Evolutionary conservation across 2,329 filamentous ascomycete genomes (phyloP).

Genomic region (Harringtonia lauricola): DNA sequence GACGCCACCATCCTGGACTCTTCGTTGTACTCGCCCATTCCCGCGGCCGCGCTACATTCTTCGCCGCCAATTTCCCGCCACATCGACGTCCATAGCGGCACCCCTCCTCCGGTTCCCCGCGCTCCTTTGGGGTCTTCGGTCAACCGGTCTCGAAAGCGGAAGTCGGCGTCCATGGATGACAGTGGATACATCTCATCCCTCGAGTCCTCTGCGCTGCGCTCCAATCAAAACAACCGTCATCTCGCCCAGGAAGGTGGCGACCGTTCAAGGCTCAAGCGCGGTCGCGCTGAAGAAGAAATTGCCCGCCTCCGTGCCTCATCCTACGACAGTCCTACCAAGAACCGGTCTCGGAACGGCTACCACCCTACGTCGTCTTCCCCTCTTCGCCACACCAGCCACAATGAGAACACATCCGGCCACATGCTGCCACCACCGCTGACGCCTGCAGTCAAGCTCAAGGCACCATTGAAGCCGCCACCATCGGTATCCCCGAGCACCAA

Average conservation of each 20-base stretch:
- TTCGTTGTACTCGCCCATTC: constrained; percentile 60
- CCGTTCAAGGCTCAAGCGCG: constrained; percentile 71
- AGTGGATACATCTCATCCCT: constrained; percentile 96
- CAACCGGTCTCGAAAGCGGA: constrained; percentile 60
- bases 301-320: constrained; percentile 84
- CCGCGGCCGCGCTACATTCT: constrained; percentile 63
- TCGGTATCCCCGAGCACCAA: constrained; percentile 92
- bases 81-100: constrained; percentile 51
- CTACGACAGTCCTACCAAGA: constrained; percentile 79
- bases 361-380: constrained; percentile 57
- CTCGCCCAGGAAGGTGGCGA: constrained; percentile 65
- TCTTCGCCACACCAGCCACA: constrained; percentile 34
- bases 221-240: constrained; percentile 50
- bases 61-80: constrained; percentile 72
- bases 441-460: constrained; percentile 71
- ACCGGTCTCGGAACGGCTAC: constrained; percentile 40
- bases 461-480: constrained; percentile 45
- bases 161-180: constrained; percentile 71
- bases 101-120: constrained; percentile 60
- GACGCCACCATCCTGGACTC: constrained; percentile 22
- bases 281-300: constrained; percentile 92
- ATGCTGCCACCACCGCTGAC: constrained; percentile 64
- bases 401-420: constrained; percentile 36
- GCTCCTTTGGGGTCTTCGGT: constrained; percentile 40
- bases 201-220: constrained; percentile 77